These are phyloP conservation scores for Fusarium lateritium DNA, from an alignment of 2,329 filamentous ascomycete genomes.

Conservation along the genomic window DNA sequence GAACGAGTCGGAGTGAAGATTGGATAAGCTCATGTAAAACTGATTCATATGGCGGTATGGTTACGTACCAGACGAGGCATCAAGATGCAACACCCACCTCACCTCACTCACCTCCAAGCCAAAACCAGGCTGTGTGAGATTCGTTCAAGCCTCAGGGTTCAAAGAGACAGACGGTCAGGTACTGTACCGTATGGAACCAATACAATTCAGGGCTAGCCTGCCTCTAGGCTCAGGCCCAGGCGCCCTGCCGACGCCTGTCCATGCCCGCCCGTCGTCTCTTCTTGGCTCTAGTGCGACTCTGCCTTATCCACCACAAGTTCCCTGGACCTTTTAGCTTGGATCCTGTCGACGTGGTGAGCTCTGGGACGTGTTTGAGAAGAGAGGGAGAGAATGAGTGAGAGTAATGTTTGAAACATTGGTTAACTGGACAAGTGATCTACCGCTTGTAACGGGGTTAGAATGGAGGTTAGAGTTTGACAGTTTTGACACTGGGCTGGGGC, in stretches of 20 bases:
- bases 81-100: background rate
- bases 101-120: background rate
- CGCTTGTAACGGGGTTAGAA: slow-evolving; percentile 1
- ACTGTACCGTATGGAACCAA: slow-evolving; percentile 16
- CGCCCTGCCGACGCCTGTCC: slow-evolving; percentile 43
- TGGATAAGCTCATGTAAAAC: background rate
- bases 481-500: slow-evolving; percentile 10
- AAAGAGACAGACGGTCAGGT: slow-evolving; percentile 19
- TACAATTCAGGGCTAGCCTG: slow-evolving; percentile 35
- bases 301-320: slow-evolving; percentile 40
- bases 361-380: slow-evolving; percentile 7
- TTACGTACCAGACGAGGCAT: slow-evolving; percentile 35
- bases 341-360: slow-evolving; percentile 30
- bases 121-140: slow-evolving; percentile 13
- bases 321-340: slow-evolving; percentile 15
- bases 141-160: slow-evolving; percentile 20
- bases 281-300: slow-evolving; percentile 38
- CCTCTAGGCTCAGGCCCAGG: slow-evolving; percentile 43
- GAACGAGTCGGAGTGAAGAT: slow-evolving; percentile 1
- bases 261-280: slow-evolving; percentile 41
- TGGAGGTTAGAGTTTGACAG: slow-evolving; percentile 25
- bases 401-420: slow-evolving; percentile 25
- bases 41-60: slow-evolving; percentile 36
- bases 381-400: slow-evolving; percentile 1
- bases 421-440: slow-evolving; percentile 17